Percentiles rank a stretch among this genome's conserved stretches.
These are phyloP conservation scores for Colletotrichum eleusines DNA, from an alignment of 2,329 filamentous ascomycete species.

Conservation along the genomic window DNA sequence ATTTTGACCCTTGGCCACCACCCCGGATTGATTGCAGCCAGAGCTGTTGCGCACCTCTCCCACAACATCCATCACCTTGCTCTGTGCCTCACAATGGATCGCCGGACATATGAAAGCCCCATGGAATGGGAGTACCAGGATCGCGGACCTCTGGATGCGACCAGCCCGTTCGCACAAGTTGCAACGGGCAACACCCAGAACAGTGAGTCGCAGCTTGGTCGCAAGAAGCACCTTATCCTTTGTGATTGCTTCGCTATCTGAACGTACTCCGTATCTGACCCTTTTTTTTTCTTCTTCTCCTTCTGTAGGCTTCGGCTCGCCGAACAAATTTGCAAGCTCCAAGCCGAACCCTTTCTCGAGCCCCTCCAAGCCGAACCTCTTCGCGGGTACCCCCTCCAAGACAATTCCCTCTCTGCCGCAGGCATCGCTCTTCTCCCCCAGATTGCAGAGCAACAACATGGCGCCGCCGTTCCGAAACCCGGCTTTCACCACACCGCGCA, in stretches of 20 bases:
- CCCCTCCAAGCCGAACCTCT: conserved; percentile 45
- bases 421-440: conserved; percentile 61
- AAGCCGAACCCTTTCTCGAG: conserved; percentile 53
- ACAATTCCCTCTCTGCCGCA: conserved; percentile 54
- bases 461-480: conserved; percentile 72
- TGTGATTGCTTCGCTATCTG: no score
- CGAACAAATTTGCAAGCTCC: conserved; percentile 50
- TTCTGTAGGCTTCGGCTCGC: conserved; percentile 53
- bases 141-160: conserved; percentile 68
- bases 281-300: not conserved
- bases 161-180: conserved; percentile 71
- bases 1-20: conserved; percentile 22
- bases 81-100: conserved; percentile 57
- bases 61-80: conserved; percentile 14
- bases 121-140: conserved; percentile 78
- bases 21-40: conserved; percentile 15
- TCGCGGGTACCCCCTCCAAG: conserved; percentile 55
- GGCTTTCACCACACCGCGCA: conserved; percentile 73
- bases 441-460: conserved; percentile 55
- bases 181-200: conserved; percentile 55
- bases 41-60: conserved; percentile 4
- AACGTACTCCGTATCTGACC: conserved; percentile 9
- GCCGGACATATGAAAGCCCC: conserved; percentile 68
- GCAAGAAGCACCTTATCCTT: not conserved
- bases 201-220: conserved; percentile 50